Base-by-base conservation (phyloP, 495 filamentous ascomycete species). In the Lophium mytilinum region DNA sequence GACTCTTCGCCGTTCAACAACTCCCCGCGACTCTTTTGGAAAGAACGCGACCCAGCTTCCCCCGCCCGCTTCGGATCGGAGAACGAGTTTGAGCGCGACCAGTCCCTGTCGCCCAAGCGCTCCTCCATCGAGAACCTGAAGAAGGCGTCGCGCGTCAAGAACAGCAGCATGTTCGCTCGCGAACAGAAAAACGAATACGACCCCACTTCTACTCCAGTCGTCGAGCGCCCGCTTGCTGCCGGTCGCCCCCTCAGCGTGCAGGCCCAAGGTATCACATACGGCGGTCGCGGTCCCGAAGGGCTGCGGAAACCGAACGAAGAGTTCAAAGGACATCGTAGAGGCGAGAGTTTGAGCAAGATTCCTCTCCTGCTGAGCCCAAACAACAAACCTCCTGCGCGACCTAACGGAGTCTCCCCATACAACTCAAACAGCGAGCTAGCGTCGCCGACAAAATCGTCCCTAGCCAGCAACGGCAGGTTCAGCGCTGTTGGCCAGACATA, bases 101-200 rank as follows among this genome's bases (percentile, higher is more conserved):
- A 66, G 34, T 83, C 86, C 10, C 83, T 85, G 47, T 67, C 64
- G 52, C 64, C 61, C 0, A 86, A 87, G 65, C 85, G 92, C 60
- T 85, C 89, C 5, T 96, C 92, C 10, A 85, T 97, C 54, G 93
- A 98, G 72, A 89, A 90, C 49, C 72, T 98, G 55, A 94, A 96
- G 75, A 85, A 86, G 61, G 90, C 87, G 4, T 95, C 92, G 39
- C 86, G 93, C 40, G 93, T 98, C 50, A 95, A 93, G 74, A 97
- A 96, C 73, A 93, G 90, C 77, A 91, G 81, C 73, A 95, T 96
- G 78, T 88, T 95, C 63, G 87, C 89, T 19, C 86, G 89, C 33
- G 89, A 95, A 69, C 80, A 87, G 61, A 88, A 89, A 66, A 80
- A 92, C 64, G 89, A 95, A 66, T 94, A 95, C 69, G 90, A 95